Evolutionary conservation across 2,329 filamentous ascomycete species (phyloP), one percentile per base, ranked within the genome.

Genomic region (Teratosphaeria viscida): DNA sequence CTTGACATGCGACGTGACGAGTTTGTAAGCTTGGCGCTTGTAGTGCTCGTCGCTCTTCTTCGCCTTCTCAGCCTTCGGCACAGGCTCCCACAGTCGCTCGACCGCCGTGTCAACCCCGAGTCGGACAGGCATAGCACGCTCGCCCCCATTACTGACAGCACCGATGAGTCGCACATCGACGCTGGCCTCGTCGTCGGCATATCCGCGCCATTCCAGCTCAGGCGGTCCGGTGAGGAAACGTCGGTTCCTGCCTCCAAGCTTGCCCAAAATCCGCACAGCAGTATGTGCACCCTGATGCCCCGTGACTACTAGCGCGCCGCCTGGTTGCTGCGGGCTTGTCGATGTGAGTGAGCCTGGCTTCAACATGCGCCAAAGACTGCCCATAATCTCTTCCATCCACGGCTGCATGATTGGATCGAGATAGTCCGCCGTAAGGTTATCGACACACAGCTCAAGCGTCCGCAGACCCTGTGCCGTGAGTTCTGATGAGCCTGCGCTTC

Each of bases 371-470:
- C 95, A 99, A 1, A 99, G 80, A 1, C 92, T 92, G 54, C 91
- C 94, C 94, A 99, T 99, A 53, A 99, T 80, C 71, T 99, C 94
- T 68, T 99, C 92, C 73, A 99, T 97, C 29, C 97, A 95, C 0
- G 94, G 95, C 2, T 92, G 90, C 92, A 99, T 99, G 68, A 99
- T 97, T 0, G 94, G 95, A 67, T 99, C 94, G 14, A 99, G 79
- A 70, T 99, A 99, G 69, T 99, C 94, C 0, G 94, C 92, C 0
- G 95, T 99, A 0, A 99, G 81, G 67, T 99, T 99, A 64, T 99
- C 94, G 19, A 99, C 94, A 69, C 94, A 99, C 1, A 99, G 82
- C 70, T 99, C 94, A 5, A 99, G 78, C 0, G 94, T 99, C 32
- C 95, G 82, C 6, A 99, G 79, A 0, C 94, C 94, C 73, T 99